A percentile compares a stretch with the other conserved stretches of the same genome.
Conservation (phyloP, 2,329 filamentous ascomycete genomes). For the Corniculantispora saksenae region DNA sequence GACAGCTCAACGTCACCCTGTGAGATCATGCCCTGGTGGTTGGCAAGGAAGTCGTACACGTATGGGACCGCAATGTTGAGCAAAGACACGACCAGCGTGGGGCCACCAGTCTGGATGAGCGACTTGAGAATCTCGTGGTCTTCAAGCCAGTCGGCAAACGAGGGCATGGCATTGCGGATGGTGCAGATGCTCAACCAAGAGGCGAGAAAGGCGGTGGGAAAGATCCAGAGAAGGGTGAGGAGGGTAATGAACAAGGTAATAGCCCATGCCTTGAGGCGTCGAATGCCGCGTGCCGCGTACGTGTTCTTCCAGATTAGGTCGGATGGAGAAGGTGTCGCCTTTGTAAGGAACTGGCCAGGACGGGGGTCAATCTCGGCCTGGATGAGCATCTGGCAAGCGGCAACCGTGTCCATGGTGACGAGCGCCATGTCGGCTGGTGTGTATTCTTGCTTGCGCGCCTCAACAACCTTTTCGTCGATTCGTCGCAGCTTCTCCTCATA, state of each 20-base stretch:
- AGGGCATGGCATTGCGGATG: conserved; percentile 71
- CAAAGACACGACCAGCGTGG: conserved; percentile 81
- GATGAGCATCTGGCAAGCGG: conserved; percentile 90
- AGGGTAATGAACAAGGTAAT: conserved; percentile 82
- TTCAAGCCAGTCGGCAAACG: conserved; percentile 66
- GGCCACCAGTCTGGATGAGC: conserved; percentile 83
- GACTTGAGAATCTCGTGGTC: conserved; percentile 70
- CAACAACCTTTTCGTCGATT: conserved; percentile 72
- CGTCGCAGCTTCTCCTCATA: conserved; percentile 82
- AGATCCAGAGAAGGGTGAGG: conserved; percentile 85
- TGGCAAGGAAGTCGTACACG: conserved; percentile 89
- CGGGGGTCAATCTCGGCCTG: conserved; percentile 91
- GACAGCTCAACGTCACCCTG: conserved; percentile 93
- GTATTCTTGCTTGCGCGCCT: conserved; percentile 74
- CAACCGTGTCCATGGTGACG: conserved; percentile 95
- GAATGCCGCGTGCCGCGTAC: conserved; percentile 72
- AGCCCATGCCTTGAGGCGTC: conserved; percentile 77
- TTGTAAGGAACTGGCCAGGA: conserved; percentile 81
- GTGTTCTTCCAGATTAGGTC: conserved; percentile 97
- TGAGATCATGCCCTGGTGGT: conserved; percentile 91
- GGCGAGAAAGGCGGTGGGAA: conserved; percentile 77
- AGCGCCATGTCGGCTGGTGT: conserved; percentile 82
- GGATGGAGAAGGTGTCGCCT: conserved; percentile 80
- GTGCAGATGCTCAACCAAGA: conserved; percentile 79
- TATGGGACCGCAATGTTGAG: conserved; percentile 90